phyloP scores from a whole-genome alignment of 2,329 filamentous ascomycete species.

The Penicillium corylophilum region DNA sequence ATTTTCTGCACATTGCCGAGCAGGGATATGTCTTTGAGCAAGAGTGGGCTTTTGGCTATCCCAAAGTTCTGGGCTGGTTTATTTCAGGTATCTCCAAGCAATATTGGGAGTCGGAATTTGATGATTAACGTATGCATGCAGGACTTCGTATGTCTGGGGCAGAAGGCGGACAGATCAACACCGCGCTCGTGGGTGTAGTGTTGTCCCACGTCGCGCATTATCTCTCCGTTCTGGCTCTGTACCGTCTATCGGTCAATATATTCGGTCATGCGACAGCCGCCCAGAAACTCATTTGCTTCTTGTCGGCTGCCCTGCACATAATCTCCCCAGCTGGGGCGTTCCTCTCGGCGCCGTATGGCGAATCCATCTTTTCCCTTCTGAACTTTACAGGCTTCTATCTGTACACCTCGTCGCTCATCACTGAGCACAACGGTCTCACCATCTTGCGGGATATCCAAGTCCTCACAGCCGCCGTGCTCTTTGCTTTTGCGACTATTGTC shows the following conservation, averaged over 20 bases:
- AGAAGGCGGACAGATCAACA: constrained; percentile 19
- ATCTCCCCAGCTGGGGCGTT: constrained; percentile 87
- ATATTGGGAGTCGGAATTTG: background rate
- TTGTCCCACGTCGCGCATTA: constrained; percentile 76
- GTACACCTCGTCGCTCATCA: constrained; percentile 55
- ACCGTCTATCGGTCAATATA: constrained; percentile 62
- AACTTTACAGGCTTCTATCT: constrained; percentile 71
- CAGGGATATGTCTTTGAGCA: constrained; percentile 61
- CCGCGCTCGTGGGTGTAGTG: constrained; percentile 58
- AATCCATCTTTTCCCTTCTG: constrained; percentile 74
- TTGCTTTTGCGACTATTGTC: constrained; percentile 71
- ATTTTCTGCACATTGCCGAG: constrained; percentile 56
- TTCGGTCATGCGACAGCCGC: constrained; percentile 41
- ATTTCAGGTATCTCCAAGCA: constrained; percentile 28
- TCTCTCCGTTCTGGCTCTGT: constrained; percentile 69
- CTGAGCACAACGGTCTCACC: constrained; percentile 29
- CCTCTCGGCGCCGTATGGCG: constrained; percentile 80
- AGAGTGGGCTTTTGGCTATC: constrained; percentile 65
- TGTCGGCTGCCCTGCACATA: constrained; percentile 72
- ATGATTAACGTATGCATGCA: constrained; percentile 10
- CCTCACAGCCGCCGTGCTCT: constrained; percentile 63
- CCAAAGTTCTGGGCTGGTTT: constrained; percentile 44
- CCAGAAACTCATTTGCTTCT: constrained; percentile 48
- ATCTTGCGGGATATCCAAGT: constrained; percentile 49
- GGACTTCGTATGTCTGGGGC: constrained; percentile 25